Evolutionary conservation across 164 flowering plant species (phyloP), one percentile per base, ranked within the genome.

Genomic region (Euptelea pleiosperma): DNA sequence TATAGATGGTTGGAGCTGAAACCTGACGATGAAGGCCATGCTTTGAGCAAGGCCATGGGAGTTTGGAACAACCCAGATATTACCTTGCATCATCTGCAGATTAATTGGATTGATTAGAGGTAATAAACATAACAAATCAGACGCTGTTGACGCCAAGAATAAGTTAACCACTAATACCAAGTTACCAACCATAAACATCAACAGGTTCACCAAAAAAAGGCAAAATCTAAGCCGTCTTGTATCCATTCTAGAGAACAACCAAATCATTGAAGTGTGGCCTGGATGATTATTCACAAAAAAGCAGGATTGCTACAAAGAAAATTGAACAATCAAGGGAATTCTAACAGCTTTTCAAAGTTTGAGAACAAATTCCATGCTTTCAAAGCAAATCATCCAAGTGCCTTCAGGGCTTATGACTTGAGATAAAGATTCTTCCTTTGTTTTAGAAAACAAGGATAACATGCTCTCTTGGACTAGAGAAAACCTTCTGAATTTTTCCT

Each of bases 71-170:
- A 74, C 76, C 92, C 89, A 88, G 18, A 93, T 82, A 64, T 80
- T 84, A 18, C 98, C 98, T 71, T 90, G 97, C 96, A 93, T 93
- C 74, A 85, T 55, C 98, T 93, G 89, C 63, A 33, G 29, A 50
- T 10, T 39, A 54, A 57, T 62, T 41, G 34, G 31, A 31, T 39
- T 0, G 22, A 42, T 18, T 41, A 60, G 28, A 25, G 29, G n/a
- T 39, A 52, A 21, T 19, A 33, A n/a, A 22, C 12, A 18, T 43
- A 26, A 12, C 4, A 4, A 28, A 16, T 21, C 7, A 49, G n/a
- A 26, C 42, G 8, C 28, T 30, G 52, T n/a, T 11, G 28, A 48
- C 3, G 18, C 9, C 26, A 48, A 14, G 3, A 14, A 1, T 29
- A n/a, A 48, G 28, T 14, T 26, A 29, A 14, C 16, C 52, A 12